phyloP scores from a whole-genome alignment of 148 eudicot genomes.

The Chenopodium suecicum region DNA sequence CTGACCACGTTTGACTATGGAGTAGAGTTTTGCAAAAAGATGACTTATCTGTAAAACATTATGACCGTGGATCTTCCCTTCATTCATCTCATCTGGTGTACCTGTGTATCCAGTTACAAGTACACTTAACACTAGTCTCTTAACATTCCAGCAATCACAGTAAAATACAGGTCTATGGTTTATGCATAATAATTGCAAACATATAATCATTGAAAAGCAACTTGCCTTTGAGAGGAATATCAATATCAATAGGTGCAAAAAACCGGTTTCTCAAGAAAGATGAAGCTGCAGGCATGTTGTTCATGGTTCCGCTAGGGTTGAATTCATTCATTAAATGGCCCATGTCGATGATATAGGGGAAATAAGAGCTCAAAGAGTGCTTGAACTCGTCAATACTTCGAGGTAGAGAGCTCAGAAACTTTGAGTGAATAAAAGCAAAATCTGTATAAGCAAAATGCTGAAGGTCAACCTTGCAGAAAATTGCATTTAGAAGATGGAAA shows the following conservation, averaged over 20 bases:
- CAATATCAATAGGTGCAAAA: conserved; percentile 62
- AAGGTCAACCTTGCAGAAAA: background rate
- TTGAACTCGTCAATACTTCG: conserved; percentile 64
- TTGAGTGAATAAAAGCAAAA: conserved; percentile 74
- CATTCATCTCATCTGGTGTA: conserved; percentile 42
- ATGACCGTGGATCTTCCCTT: conserved; percentile 60
- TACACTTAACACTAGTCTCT: background rate
- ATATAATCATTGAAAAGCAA: background rate
- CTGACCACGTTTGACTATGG: conserved; percentile 43
- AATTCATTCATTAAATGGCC: conserved; percentile 75
- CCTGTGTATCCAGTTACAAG: conserved; percentile 20
- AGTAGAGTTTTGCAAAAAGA: conserved; percentile 68
- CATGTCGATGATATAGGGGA: conserved; percentile 68
- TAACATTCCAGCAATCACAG: too few species aligned
- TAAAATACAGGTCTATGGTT: background rate
- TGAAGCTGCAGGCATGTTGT: conserved; percentile 62
- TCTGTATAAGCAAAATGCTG: conserved; percentile 49
- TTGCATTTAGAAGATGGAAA: conserved; percentile 4
- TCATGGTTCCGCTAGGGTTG: conserved; percentile 48
- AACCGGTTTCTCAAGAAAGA: conserved; percentile 61
- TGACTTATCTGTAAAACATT: conserved; percentile 67
- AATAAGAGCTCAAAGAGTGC: conserved; percentile 43
- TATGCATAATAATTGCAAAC: background rate
- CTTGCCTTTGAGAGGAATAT: conserved; percentile 70
- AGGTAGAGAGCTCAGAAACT: conserved; percentile 79